Evolutionary conservation across 2,329 filamentous ascomycete species (phyloP).

Genomic region (Pyrenophora seminiperda): DNA sequence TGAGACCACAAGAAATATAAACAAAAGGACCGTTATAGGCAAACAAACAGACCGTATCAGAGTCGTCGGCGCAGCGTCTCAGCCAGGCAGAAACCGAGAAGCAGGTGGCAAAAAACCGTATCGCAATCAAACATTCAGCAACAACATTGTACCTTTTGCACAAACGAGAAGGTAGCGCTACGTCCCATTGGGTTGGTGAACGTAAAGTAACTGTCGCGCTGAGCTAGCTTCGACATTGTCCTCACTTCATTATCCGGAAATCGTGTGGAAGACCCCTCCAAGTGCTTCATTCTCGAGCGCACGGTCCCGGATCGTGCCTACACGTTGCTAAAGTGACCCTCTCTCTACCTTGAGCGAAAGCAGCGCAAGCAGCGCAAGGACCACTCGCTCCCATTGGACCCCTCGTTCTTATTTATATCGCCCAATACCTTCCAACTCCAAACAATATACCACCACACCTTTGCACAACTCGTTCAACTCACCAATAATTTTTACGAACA

Average conservation of each 20-base stretch:
- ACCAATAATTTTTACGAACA: neutral
- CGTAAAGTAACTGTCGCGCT: slow-evolving; percentile 11
- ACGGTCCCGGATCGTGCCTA: slow-evolving; percentile 8
- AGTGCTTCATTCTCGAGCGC: slow-evolving; percentile 1
- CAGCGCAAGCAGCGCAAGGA: slow-evolving; percentile 8
- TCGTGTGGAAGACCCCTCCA: slow-evolving; percentile 1
- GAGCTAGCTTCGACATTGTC: neutral
- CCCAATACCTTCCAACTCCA: too few relatives aligned
- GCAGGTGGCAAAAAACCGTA: neutral
- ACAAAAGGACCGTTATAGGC: too few relatives aligned
- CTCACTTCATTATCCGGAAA: neutral
- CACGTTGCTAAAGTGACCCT: slow-evolving; percentile 7
- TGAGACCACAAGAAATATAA: too few relatives aligned
- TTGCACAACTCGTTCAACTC: neutral
- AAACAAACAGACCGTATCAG: neutral
- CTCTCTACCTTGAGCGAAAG: slow-evolving; percentile 1
- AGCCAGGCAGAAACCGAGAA: neutral
- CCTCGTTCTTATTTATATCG: too few relatives aligned
- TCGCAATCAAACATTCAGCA: neutral
- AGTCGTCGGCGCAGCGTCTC: neutral
- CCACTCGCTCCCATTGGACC: slow-evolving; percentile 2
- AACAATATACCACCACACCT: too few relatives aligned
- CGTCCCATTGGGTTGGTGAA: slow-evolving; percentile 30
- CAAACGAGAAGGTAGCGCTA: neutral
- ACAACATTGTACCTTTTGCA: neutral